Evolutionary conservation across 805 yeast genomes (phyloP).

Genomic region (Starmerella floris): DNA sequence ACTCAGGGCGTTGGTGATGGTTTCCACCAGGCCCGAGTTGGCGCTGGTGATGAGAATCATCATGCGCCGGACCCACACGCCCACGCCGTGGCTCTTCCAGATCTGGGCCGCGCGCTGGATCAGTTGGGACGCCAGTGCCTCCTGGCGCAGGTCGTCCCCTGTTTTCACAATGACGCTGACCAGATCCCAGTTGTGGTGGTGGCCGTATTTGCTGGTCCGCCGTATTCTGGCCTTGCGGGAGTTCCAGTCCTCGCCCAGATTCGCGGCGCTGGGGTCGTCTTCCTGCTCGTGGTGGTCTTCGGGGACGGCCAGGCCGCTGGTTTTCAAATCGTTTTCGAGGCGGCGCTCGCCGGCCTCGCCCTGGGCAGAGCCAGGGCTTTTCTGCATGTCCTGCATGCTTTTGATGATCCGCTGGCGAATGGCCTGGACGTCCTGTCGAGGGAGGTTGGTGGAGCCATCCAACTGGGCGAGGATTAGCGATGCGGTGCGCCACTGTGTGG

Average conservation of each 20-base stretch:
- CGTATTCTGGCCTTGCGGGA: slow-evolving; percentile 70
- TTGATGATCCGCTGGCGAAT: slow-evolving; percentile 58
- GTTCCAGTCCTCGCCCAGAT: slow-evolving; percentile 87
- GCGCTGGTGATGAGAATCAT: slow-evolving; percentile 82
- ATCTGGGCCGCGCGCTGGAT: slow-evolving; percentile 75
- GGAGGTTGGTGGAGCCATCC: slow-evolving; percentile 39
- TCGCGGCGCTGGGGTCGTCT: slow-evolving; percentile 37
- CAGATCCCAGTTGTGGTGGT: slow-evolving; percentile 81
- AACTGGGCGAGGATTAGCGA: slow-evolving; percentile 87
- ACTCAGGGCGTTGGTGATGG: slow-evolving; percentile 87
- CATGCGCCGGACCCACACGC: slow-evolving; percentile 89
- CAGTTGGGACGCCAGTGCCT: slow-evolving; percentile 92
- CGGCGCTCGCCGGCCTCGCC: slow-evolving; percentile 85
- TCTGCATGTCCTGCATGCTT: slow-evolving; percentile 65
- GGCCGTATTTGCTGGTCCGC: slow-evolving; percentile 66
- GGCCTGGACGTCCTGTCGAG: slow-evolving; percentile 48
- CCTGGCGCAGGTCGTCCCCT: slow-evolving; percentile 91
- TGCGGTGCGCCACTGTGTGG: slow-evolving; percentile 91
- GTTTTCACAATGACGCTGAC: slow-evolving; percentile 93
- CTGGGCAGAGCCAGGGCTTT: slow-evolving; percentile 37
- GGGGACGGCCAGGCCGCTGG: slow-evolving; percentile 46
- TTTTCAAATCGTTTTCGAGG: slow-evolving; percentile 79
- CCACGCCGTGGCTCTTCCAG: slow-evolving; percentile 59
- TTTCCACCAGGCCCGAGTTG: slow-evolving; percentile 83
- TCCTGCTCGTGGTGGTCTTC: slow-evolving; percentile 50